Evolutionary conservation across 2,329 filamentous ascomycete genomes (phyloP).

Genomic region (Furcasterigmium furcatum): DNA sequence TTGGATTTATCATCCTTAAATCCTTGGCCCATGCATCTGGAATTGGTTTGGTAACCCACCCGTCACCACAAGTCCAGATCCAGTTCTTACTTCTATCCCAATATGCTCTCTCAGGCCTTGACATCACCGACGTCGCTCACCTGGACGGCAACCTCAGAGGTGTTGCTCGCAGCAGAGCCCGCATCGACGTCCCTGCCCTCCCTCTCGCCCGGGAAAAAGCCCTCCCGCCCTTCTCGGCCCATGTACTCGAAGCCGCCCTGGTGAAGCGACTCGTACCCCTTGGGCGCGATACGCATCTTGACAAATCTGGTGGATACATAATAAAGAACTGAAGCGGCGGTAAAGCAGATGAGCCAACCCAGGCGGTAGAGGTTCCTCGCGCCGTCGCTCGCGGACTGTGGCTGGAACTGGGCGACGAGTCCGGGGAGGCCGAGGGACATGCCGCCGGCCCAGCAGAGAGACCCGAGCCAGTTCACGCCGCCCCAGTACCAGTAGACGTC

Average conservation of each 20-base stretch:
- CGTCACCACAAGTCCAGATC: too few species aligned
- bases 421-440: slow-evolving; percentile 20
- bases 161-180: too few species aligned
- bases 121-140: too few species aligned
- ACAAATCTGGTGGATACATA: slow-evolving; percentile 12
- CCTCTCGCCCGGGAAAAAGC: slow-evolving; percentile 18
- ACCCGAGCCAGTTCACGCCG: slow-evolving; percentile 24
- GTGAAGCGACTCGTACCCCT: slow-evolving; percentile 12
- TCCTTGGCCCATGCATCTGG: too few species aligned
- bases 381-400: slow-evolving; percentile 15
- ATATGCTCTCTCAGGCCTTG: too few species aligned
- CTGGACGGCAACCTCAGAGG: too few species aligned
- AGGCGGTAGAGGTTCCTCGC: slow-evolving; percentile 24
- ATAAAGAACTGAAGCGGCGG: slow-evolving; percentile 20
- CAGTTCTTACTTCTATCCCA: too few species aligned
- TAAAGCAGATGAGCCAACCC: slow-evolving; percentile 23
- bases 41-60: too few species aligned
- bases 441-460: slow-evolving; percentile 18
- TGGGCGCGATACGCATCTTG: slow-evolving; percentile 17
- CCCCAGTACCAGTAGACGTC: slow-evolving; percentile 27
- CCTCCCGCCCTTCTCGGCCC: slow-evolving; percentile 17
- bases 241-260: slow-evolving; percentile 17
- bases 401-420: slow-evolving; percentile 21
- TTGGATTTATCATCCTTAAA: too few species aligned
- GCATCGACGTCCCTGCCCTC: slow-evolving; percentile 9